These are phyloP conservation scores for Trichothecium sympodiale DNA, from an alignment of 2,329 filamentous ascomycete genomes.

Conservation along the genomic window DNA sequence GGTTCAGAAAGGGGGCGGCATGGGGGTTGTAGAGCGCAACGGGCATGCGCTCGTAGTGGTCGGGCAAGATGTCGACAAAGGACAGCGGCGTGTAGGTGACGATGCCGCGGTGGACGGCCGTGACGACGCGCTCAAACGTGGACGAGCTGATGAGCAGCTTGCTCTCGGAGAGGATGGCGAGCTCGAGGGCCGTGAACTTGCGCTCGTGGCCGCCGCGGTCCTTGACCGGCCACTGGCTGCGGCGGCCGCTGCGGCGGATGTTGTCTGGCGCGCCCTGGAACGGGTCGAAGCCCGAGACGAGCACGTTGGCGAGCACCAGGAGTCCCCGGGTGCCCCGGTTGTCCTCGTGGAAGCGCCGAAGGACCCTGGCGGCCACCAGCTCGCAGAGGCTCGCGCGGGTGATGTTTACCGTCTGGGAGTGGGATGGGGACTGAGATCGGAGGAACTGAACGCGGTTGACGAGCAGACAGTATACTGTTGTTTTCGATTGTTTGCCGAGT, in stretches of 20 bases:
- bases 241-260: slow-evolving; percentile 36
- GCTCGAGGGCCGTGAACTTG: slow-evolving; percentile 57
- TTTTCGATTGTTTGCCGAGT: too few species aligned
- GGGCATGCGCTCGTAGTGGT: slow-evolving; percentile 61
- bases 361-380: slow-evolving; percentile 53
- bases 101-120: slow-evolving; percentile 57
- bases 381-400: slow-evolving; percentile 60
- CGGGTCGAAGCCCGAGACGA: slow-evolving; percentile 61
- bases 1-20: slow-evolving; percentile 55
- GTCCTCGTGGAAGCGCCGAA: slow-evolving; percentile 59
- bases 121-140: slow-evolving; percentile 58
- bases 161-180: slow-evolving; percentile 61
- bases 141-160: slow-evolving; percentile 56
- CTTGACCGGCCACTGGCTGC: slow-evolving; percentile 26
- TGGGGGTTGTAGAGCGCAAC: slow-evolving; percentile 60
- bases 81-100: slow-evolving; percentile 60
- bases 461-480: slow-evolving; percentile 60
- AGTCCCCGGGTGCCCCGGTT: slow-evolving; percentile 51
- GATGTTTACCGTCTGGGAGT: slow-evolving; percentile 59
- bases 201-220: slow-evolving; percentile 29
- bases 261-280: slow-evolving; percentile 57
- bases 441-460: slow-evolving; percentile 62
- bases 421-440: slow-evolving; percentile 51
- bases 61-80: slow-evolving; percentile 62
- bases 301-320: slow-evolving; percentile 53